Base-by-base conservation (phyloP, 2,329 filamentous ascomycete genomes). In the Xylaria sp. region DNA sequence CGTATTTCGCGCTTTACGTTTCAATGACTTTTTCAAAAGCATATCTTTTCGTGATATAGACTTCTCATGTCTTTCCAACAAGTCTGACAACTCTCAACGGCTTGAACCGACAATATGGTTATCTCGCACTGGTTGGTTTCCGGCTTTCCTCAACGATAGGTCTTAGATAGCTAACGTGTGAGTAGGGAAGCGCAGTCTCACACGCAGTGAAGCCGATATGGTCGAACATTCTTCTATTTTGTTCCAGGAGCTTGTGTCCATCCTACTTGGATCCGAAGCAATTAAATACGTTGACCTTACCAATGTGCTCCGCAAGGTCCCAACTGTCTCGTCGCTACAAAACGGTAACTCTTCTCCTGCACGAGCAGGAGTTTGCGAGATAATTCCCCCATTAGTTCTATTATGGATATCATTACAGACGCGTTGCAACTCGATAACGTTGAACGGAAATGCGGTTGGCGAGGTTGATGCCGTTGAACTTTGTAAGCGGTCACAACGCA, bases 1-100 rank as follows among this genome's bases (percentile, higher is more conserved):
- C 10, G 82, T 87, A 0, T 82, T 88, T 70, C 82, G 85, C 4
- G 85, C 86, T 1, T 75, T 88, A 65, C 81, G 86, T 10, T 88
- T 86, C 73, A 88, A 88, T 61, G 86, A 85, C 69, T 88, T 85
- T 71, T 88, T 88, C 76, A 85, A 84, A 65, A 84, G 85, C 0
- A 75, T 88, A n/a, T 87, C 85, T 1, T 86, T 88, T 68, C 76
- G 79, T 10, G 81, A 84, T 59, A 80, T 88, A 15, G 83, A 87
- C 68, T 78, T 88, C 22, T 81, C 81, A 1, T 76, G 72, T 17
- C 75, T 84, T 1, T 76, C 78, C 45, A 77, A 78, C 38, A 72
- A 74, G 36, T 79, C 79, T 53, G 86, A 88, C 66, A 80, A 80
- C 49, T 73, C 78, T 1, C 77, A 79, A 5, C 81, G 83, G 42